Conservation (phyloP, 1,284 basidiomycete genomes). For the Xerocomus amazonicus region DNA sequence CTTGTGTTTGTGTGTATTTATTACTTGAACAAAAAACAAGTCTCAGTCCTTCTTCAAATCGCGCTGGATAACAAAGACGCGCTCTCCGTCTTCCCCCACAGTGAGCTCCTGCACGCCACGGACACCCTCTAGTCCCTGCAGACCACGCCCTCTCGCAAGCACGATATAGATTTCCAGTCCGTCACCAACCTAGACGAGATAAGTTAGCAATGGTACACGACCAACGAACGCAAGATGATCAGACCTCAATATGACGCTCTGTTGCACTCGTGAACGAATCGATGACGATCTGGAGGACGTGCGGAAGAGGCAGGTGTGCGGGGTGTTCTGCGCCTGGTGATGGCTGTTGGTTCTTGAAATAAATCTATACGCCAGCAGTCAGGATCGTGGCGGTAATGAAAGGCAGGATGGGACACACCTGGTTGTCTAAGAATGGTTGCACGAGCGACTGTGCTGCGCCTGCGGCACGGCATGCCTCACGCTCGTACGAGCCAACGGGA, state of each 20-base stretch:
- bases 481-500: conserved; percentile 93
- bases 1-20: conserved; percentile 21
- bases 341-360: conserved; percentile 89
- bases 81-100: conserved; percentile 56
- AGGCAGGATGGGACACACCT: conserved; percentile 59
- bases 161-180: conserved; percentile 89
- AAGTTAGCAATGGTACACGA: conserved; percentile 1
- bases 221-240: conserved; percentile 8
- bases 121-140: conserved; percentile 59
- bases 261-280: conserved; percentile 93
- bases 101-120: conserved; percentile 63
- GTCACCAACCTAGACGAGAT: conserved; percentile 81
- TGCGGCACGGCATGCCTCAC: conserved; percentile 90
- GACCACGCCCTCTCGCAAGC: conserved; percentile 62
- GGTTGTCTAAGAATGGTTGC: conserved; percentile 95
- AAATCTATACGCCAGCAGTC: conserved; percentile 84
- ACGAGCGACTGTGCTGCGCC: conserved; percentile 88
- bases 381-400: conserved; percentile 42
- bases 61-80: conserved; percentile 68
- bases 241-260: conserved; percentile 92
- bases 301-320: conserved; percentile 73
- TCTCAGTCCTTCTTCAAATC: conserved; percentile 70
- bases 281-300: conserved; percentile 82
- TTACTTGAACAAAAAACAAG: too few species aligned
- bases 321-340: conserved; percentile 69